Conservation (phyloP, 2,329 filamentous ascomycete genomes). For the Kalmusia sp. region DNA sequence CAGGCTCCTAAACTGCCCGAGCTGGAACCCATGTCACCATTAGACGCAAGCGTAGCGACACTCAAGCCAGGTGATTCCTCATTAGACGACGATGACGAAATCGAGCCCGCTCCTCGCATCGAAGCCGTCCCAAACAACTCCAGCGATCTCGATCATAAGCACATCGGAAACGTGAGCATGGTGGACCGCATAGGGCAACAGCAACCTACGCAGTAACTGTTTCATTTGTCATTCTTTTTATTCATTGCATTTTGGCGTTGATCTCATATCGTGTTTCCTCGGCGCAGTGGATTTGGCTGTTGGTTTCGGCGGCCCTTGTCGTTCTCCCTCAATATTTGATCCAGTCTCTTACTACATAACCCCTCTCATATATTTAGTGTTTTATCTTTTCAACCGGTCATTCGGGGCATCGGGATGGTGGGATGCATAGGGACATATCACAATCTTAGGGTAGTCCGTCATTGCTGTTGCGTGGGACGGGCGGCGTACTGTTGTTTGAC, state of each 20-base stretch:
- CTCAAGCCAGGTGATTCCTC: conserved; percentile 27
- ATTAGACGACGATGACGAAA: conserved; percentile 31
- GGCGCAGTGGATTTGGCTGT: background rate
- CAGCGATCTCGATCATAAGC: conserved; percentile 40
- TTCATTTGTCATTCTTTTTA: conserved; percentile 3
- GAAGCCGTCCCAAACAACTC: conserved; percentile 26
- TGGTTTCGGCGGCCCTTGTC: background rate
- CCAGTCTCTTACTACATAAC: too few relatives aligned
- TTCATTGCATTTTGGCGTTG: conserved; percentile 12
- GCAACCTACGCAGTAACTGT: conserved; percentile 39
- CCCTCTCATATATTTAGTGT: too few relatives aligned
- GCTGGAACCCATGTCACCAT: conserved; percentile 15
- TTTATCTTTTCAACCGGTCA: too few relatives aligned
- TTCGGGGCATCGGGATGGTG: too few relatives aligned
- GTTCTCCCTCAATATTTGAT: too few relatives aligned
- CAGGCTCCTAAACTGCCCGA: conserved; percentile 11
- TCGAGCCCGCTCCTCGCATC: conserved; percentile 31
- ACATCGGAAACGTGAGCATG: conserved; percentile 42
- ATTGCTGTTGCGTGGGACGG: too few relatives aligned
- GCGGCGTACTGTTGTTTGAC: too few relatives aligned
- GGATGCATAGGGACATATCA: too few relatives aligned
- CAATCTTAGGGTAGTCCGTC: too few relatives aligned
- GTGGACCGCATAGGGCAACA: conserved; percentile 29
- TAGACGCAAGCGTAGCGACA: conserved; percentile 38
- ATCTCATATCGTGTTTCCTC: background rate